A percentile compares a stretch with the other conserved stretches of the same genome.
These are phyloP conservation scores for Porphyrellus sp. DNA, from an alignment of 1,284 basidiomycete species.

Conservation along the genomic window DNA sequence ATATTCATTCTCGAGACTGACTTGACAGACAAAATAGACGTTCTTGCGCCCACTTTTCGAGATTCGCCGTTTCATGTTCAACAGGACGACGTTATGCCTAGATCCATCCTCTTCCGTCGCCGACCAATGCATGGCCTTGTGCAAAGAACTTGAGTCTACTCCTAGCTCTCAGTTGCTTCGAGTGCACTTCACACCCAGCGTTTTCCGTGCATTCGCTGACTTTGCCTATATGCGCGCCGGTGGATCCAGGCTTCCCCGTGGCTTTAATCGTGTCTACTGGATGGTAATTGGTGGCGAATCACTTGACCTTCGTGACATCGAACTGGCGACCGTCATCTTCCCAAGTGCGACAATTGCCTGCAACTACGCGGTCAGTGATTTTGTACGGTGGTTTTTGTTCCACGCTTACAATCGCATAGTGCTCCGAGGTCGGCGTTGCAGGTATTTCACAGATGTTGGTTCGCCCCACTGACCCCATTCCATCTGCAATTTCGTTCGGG, in stretches of 20 bases:
- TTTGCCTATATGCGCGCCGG: constrained; percentile 23
- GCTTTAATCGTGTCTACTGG: constrained; percentile 29
- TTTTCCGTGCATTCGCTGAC: constrained; percentile 28
- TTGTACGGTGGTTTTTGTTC: constrained; percentile 17
- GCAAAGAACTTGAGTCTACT: constrained; percentile 24
- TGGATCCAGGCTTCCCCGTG: constrained; percentile 14
- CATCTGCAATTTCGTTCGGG: constrained; percentile 24
- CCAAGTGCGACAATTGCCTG: constrained; percentile 27
- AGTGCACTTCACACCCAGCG: constrained; percentile 28
- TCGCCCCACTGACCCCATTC: constrained; percentile 21
- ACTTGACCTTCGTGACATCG: constrained; percentile 21
- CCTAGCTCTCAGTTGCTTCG: constrained; percentile 24
- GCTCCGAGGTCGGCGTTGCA: constrained; percentile 30
- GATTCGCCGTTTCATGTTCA: constrained; percentile 32
- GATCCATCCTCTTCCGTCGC: constrained; percentile 25
- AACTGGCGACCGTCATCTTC: constrained; percentile 22
- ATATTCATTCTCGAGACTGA: neutral
- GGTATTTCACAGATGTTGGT: constrained; percentile 31
- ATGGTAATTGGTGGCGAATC: constrained; percentile 32
- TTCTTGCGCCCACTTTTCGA: constrained; percentile 30
- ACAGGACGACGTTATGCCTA: constrained; percentile 29
- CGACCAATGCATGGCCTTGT: constrained; percentile 24
- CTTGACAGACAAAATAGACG: constrained; percentile 12
- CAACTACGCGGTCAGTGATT: constrained; percentile 28
- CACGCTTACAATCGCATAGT: constrained; percentile 23